These are phyloP conservation scores for Osmanthus fragrans DNA, from an alignment of 257 asterid species.

Conservation along the genomic window DNA sequence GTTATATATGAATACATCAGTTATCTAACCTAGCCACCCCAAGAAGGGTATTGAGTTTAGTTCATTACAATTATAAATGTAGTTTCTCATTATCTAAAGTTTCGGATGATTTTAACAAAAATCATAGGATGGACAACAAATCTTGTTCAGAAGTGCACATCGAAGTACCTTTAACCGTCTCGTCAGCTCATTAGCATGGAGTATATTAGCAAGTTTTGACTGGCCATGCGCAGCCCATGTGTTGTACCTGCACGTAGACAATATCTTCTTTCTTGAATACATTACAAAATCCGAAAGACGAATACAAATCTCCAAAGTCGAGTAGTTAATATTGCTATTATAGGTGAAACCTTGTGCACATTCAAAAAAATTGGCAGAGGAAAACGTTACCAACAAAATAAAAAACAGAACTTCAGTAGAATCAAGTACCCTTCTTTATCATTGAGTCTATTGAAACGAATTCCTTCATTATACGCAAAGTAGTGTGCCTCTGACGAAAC, in stretches of 20 bases:
- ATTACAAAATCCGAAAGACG: neutral
- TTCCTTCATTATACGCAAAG: conserved; percentile 55
- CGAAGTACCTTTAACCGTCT: conserved; percentile 60
- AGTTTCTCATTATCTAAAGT: neutral
- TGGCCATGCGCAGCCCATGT: conserved; percentile 67
- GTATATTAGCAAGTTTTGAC: conserved; percentile 78
- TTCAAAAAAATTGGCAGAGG: neutral
- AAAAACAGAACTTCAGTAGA: neutral
- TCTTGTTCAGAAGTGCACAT: neutral
- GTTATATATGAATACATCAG: neutral
- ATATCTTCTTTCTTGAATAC: neutral
- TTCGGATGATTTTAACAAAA: neutral
- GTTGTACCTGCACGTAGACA: conserved; percentile 49
- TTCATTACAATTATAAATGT: neutral
- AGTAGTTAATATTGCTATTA: neutral
- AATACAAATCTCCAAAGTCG: neutral
- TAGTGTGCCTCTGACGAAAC: conserved; percentile 76
- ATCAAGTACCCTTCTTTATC: conserved; percentile 50
- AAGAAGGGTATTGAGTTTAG: neutral
- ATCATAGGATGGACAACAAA: neutral
- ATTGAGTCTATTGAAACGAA: conserved; percentile 63
- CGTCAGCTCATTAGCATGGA: conserved; percentile 73
- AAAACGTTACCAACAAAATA: neutral
- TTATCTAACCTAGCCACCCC: neutral
- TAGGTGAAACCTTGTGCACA: neutral